phyloP scores from a whole-genome alignment of 345 rosid genomes.

The Ceriops decandra region DNA sequence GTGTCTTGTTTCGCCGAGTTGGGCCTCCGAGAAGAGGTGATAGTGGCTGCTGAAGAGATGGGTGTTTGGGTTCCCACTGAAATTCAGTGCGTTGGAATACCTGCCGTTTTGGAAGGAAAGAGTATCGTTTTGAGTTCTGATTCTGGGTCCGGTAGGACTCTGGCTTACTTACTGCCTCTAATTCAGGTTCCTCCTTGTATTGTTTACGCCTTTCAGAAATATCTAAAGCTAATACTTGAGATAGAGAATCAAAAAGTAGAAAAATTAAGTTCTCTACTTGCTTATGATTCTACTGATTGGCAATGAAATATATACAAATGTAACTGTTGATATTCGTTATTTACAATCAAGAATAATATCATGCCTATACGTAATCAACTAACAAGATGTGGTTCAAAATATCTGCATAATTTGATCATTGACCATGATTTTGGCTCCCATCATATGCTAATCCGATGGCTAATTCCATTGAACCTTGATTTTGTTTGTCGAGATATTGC shows the following conservation, averaged over 20 bases:
- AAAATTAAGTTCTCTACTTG: too few relatives aligned
- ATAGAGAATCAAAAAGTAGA: constrained; percentile 14
- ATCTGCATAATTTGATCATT: too few relatives aligned
- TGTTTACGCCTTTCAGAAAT: neutral
- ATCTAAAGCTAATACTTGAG: constrained; percentile 3
- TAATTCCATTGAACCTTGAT: too few relatives aligned
- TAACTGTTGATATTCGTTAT: too few relatives aligned
- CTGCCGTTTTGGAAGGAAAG: constrained; percentile 76
- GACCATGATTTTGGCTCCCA: too few relatives aligned
- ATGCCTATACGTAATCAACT: too few relatives aligned
- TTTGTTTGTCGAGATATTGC: too few relatives aligned
- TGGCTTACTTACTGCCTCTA: constrained; percentile 81
- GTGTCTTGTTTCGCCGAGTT: constrained; percentile 57
- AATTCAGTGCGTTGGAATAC: constrained; percentile 91
- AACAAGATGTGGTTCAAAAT: too few relatives aligned
- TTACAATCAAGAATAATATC: too few relatives aligned
- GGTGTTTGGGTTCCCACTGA: constrained; percentile 81
- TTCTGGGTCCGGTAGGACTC: constrained; percentile 94
- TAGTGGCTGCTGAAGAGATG: constrained; percentile 75
- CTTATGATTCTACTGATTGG: too few relatives aligned
- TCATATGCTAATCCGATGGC: too few relatives aligned
- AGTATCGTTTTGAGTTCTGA: constrained; percentile 89
- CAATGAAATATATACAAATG: too few relatives aligned
- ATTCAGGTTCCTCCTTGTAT: constrained; percentile 56
- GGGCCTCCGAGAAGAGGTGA: constrained; percentile 73